A percentile compares a stretch with the other conserved stretches of the same genome.
These are phyloP conservation scores for Eremothecium sinecaudum DNA, from an alignment of 1,139 yeast species.

Conservation along the genomic window DNA sequence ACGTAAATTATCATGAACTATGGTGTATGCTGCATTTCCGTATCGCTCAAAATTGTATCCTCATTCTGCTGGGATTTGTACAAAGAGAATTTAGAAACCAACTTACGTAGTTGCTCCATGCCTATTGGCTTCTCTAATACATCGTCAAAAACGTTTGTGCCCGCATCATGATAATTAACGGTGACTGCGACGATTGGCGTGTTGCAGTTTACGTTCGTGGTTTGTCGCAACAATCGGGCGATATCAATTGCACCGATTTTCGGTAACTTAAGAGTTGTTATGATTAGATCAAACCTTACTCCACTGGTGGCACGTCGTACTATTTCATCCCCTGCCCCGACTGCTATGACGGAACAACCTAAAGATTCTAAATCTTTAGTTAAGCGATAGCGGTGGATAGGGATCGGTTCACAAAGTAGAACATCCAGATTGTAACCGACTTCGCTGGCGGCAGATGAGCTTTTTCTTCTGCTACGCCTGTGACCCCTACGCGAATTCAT, in stretches of 20 bases:
- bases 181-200: slow-evolving; percentile 79
- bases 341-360: slow-evolving; percentile 77
- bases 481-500: slow-evolving; percentile 24
- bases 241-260: slow-evolving; percentile 66
- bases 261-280: slow-evolving; percentile 64
- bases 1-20: too few species aligned
- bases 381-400: slow-evolving; percentile 65
- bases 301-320: slow-evolving; percentile 75
- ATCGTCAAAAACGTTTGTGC: slow-evolving; percentile 52
- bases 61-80: slow-evolving; percentile 26
- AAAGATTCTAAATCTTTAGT: slow-evolving; percentile 54
- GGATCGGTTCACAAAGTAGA: slow-evolving; percentile 78
- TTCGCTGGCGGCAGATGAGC: slow-evolving; percentile 18
- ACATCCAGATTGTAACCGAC: slow-evolving; percentile 42
- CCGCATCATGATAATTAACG: slow-evolving; percentile 62
- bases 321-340: slow-evolving; percentile 73
- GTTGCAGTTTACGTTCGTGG: slow-evolving; percentile 62
- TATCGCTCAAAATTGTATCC: slow-evolving; percentile 27
- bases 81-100: slow-evolving; percentile 27
- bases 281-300: slow-evolving; percentile 73
- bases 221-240: slow-evolving; percentile 64
- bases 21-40: slow-evolving; percentile 15
- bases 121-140: slow-evolving; percentile 72
- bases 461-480: slow-evolving; percentile 25
- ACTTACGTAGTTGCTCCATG: slow-evolving; percentile 33